Conservation (phyloP, 1,139 yeast species). For the Sugiyamaella xylanicola region DNA sequence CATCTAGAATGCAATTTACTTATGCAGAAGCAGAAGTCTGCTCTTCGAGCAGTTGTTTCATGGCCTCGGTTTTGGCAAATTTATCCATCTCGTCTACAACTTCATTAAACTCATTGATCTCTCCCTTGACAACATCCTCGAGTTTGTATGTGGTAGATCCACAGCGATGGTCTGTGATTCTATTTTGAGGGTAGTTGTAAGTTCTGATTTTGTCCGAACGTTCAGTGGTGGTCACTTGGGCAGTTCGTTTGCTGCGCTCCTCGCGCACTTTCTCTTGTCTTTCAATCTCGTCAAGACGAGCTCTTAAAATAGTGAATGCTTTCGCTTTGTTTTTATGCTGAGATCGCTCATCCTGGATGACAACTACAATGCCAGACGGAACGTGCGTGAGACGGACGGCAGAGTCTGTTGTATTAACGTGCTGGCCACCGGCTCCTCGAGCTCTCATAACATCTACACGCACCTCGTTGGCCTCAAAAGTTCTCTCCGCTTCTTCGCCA, state of each 20-base stretch:
- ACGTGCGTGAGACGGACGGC: constrained; percentile 92
- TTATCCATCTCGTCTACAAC: constrained; percentile 57
- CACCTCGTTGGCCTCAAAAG: constrained; percentile 83
- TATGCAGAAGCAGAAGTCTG: constrained; percentile 11
- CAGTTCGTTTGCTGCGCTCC: constrained; percentile 70
- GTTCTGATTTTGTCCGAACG: constrained; percentile 93
- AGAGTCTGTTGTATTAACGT: constrained; percentile 96
- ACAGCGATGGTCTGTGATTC: constrained; percentile 93
- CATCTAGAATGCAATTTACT: no score
- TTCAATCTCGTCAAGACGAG: constrained; percentile 82
- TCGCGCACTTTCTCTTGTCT: constrained; percentile 62
- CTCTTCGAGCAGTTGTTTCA: constrained; percentile 43
- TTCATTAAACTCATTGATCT: constrained; percentile 60
- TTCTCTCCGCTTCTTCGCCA: constrained; percentile 63
- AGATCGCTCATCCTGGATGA: constrained; percentile 93
- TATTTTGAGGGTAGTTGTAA: constrained; percentile 86
- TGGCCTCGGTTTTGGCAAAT: constrained; percentile 50
- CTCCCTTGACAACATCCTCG: constrained; percentile 78
- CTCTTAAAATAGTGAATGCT: constrained; percentile 79
- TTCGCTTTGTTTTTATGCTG: constrained; percentile 96
- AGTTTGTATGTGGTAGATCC: constrained; percentile 76
- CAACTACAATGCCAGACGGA: constrained; percentile 87
- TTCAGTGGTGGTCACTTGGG: constrained; percentile 86
- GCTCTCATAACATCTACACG: constrained; percentile 95
- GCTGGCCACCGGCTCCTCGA: constrained; percentile 98